Evolutionary conservation across 2,329 filamentous ascomycete species (phyloP).

Genomic region (Fusarium lateritium): DNA sequence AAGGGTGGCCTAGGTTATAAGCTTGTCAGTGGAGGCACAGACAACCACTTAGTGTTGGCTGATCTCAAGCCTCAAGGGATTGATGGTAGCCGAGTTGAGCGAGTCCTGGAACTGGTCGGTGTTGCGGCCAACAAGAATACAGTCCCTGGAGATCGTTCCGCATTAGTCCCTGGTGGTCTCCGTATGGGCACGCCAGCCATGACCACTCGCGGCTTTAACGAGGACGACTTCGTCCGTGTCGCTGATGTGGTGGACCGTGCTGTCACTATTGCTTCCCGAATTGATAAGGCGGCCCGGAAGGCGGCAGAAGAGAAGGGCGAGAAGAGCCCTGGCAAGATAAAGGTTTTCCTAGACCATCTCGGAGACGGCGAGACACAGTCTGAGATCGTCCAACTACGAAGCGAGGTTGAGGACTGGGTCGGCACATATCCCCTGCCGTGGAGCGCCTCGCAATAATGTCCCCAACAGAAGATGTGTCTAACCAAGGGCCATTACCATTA

Average conservation of each 20-base stretch:
- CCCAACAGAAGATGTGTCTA: background rate
- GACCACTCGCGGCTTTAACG: constrained; percentile 94
- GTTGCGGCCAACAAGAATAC: constrained; percentile 99
- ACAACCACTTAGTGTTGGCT: constrained; percentile 95
- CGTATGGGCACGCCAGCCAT: constrained; percentile 97
- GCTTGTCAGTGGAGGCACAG: constrained; percentile 93
- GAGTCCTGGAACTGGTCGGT: constrained; percentile 90
- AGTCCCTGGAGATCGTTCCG: constrained; percentile 93
- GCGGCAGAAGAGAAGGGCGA: constrained; percentile 77
- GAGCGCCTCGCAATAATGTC: constrained; percentile 59
- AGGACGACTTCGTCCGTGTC: constrained; percentile 89
- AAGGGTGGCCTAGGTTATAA: constrained; percentile 87
- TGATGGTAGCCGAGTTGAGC: constrained; percentile 91
- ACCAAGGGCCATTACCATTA: constrained; percentile 2
- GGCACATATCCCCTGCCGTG: constrained; percentile 81
- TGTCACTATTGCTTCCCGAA: constrained; percentile 81
- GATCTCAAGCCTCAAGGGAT: constrained; percentile 91
- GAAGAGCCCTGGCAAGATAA: constrained; percentile 75
- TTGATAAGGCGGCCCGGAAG: constrained; percentile 81
- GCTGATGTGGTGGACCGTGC: constrained; percentile 89
- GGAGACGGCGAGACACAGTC: constrained; percentile 76
- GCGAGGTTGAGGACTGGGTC: constrained; percentile 85
- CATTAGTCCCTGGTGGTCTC: constrained; percentile 91
- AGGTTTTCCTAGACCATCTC: constrained; percentile 77
- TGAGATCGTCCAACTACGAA: constrained; percentile 80